Evolutionary conservation across 805 yeast genomes (phyloP).

Genomic region (Metschnikowia sp.): DNA sequence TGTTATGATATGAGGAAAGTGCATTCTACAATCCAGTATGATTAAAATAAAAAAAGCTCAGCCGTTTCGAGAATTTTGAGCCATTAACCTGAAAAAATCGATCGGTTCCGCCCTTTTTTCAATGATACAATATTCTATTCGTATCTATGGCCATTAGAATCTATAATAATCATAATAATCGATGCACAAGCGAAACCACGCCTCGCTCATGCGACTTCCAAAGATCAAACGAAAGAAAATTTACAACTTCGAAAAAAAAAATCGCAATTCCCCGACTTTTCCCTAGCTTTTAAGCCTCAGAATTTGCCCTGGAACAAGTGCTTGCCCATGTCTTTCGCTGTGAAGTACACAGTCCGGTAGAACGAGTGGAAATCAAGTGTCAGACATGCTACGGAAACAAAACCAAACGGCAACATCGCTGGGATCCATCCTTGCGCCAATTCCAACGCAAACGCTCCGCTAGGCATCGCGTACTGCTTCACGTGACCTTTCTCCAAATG

Average conservation of each 20-base stretch:
- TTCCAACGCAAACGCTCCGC: slow-evolving; percentile 84
- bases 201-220: not conserved
- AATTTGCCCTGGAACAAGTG: slow-evolving; percentile 72
- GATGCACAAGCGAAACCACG: too few relatives aligned
- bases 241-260: too few relatives aligned
- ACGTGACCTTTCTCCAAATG: slow-evolving; percentile 68
- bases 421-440: slow-evolving; percentile 99
- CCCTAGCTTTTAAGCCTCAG: slow-evolving; percentile 22
- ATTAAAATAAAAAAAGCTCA: too few relatives aligned
- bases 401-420: slow-evolving; percentile 95
- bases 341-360: slow-evolving; percentile 63
- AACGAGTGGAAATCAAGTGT: slow-evolving; percentile 77
- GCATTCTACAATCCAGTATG: too few relatives aligned
- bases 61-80: too few relatives aligned
- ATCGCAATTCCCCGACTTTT: too few relatives aligned
- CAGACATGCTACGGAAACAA: slow-evolving; percentile 72
- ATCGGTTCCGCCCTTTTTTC: too few relatives aligned
- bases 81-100: too few relatives aligned
- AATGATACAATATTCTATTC: too few relatives aligned
- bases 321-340: slow-evolving; percentile 74
- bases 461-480: slow-evolving; percentile 85
- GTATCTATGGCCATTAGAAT: too few relatives aligned
- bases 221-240: not conserved
- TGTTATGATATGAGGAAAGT: too few relatives aligned
- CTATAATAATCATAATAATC: too few relatives aligned